Evolutionary conservation across 2,329 filamentous ascomycete species (phyloP).

Genomic region (Phoma sp.): DNA sequence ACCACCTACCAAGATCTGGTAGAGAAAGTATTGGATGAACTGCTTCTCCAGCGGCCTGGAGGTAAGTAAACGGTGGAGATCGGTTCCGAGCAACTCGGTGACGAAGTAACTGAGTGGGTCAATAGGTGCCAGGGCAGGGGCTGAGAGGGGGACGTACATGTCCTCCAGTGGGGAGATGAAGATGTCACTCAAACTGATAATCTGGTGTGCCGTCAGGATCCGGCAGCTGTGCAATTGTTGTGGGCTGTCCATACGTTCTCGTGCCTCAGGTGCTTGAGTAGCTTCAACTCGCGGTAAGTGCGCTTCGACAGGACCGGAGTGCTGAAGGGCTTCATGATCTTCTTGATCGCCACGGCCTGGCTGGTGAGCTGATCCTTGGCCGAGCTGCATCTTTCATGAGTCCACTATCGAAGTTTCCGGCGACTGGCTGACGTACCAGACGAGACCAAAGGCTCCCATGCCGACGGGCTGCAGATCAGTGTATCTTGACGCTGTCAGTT

Average conservation of each 20-base stretch:
- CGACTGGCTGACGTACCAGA: constrained; percentile 70
- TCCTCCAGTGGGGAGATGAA: constrained; percentile 99
- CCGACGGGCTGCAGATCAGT: constrained; percentile 97
- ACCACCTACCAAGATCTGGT: constrained; percentile 88
- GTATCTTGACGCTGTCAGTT: constrained; percentile 68
- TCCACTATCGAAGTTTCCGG: constrained; percentile 2
- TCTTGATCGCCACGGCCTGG: constrained; percentile 98
- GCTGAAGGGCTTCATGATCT: constrained; percentile 99
- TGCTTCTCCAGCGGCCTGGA: constrained; percentile 97
- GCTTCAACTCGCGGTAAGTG: constrained; percentile 96
- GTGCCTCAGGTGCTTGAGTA: constrained; percentile 94
- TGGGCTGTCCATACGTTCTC: constrained; percentile 75
- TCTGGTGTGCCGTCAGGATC: constrained; percentile 55
- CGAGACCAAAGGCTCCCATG: constrained; percentile 98
- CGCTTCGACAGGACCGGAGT: constrained; percentile 98
- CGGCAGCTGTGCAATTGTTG: background rate
- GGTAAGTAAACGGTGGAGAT: constrained; percentile 92
- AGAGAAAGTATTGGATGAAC: constrained; percentile 99
- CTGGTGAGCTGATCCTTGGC: constrained; percentile 97
- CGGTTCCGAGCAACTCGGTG: constrained; percentile 94
- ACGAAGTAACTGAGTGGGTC: constrained; percentile 80
- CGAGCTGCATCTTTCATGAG: constrained; percentile 66
- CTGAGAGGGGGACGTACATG: constrained; percentile 68
- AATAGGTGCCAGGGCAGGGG: constrained; percentile 16
- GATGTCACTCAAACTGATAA: constrained; percentile 98